phyloP scores from a whole-genome alignment of 2,329 filamentous ascomycete genomes.

The Fusarium keratoplasticum region DNA sequence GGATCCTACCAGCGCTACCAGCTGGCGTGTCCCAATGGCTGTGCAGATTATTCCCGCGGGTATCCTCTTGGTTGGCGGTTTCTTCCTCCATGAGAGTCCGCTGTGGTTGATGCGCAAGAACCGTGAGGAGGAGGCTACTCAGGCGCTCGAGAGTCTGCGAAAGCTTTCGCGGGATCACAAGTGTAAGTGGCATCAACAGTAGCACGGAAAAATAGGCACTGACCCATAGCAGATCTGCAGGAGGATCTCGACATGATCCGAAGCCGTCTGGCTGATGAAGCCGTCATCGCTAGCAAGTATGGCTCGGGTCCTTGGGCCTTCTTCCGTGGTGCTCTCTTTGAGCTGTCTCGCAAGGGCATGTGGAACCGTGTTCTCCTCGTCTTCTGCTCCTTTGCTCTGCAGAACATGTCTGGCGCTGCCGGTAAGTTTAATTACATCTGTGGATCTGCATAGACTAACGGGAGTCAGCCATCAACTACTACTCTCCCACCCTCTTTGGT shows the following conservation, averaged over 20 bases:
- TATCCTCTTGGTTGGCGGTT: conserved; percentile 57
- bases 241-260: conserved; percentile 62
- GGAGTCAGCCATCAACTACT: conserved; percentile 54
- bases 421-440: conserved; percentile 32
- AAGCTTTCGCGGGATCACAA: conserved; percentile 55
- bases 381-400: conserved; percentile 52
- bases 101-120: conserved; percentile 53
- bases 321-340: conserved; percentile 49
- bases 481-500: conserved; percentile 55
- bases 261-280: conserved; percentile 50
- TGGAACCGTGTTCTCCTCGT: conserved; percentile 54
- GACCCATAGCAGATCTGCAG: conserved; percentile 51
- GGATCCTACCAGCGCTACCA: conserved; percentile 45
- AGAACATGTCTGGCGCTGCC: conserved; percentile 56
- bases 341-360: conserved; percentile 54
- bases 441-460: not conserved
- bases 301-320: conserved; percentile 49
- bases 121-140: conserved; percentile 48
- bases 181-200: conserved; percentile 31
- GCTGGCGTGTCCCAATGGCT: conserved; percentile 63
- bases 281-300: conserved; percentile 46
- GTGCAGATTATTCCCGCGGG: conserved; percentile 59
- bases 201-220: not conserved
- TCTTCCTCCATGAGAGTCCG: conserved; percentile 58
- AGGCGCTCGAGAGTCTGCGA: conserved; percentile 53